Percentiles rank a stretch among this genome's conserved stretches.
Conservation (phyloP, 306 rosid species). For the Mucuna pruriens region DNA sequence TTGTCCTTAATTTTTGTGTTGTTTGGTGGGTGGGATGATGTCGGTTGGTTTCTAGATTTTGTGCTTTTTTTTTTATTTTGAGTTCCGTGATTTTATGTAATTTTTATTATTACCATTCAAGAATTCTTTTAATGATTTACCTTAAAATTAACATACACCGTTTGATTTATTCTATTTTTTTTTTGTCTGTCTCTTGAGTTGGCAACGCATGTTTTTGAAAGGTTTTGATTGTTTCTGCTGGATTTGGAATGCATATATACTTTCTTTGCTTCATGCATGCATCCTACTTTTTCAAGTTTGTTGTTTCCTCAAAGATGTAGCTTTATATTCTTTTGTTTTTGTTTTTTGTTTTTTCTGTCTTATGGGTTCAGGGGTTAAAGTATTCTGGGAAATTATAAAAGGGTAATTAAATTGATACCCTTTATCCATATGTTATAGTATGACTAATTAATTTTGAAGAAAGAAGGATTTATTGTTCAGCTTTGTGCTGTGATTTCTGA, state of each 20-base stretch:
- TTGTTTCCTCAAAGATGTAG: neutral
- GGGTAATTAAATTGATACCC: neutral
- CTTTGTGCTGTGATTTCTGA: neutral
- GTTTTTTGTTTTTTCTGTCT: neutral
- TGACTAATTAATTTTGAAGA: neutral
- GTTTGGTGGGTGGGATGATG: neutral
- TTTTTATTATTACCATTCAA: neutral
- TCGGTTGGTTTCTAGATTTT: neutral
- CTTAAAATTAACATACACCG: neutral
- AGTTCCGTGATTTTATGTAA: neutral
- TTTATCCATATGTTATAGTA: neutral
- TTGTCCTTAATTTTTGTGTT: neutral
- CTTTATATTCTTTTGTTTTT: neutral
- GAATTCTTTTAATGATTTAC: neutral
- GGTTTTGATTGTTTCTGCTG: too few relatives aligned
- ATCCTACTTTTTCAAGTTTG: neutral
- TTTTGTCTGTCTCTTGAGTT: too few relatives aligned
- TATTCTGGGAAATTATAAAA: neutral
- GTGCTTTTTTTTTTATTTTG: neutral
- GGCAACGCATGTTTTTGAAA: too few relatives aligned
- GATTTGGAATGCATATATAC: too few relatives aligned
- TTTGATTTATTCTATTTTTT: neutral
- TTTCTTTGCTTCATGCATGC: too few relatives aligned
- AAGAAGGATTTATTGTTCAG: neutral
- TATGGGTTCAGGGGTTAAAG: neutral